Evolutionary conservation across 1,284 basidiomycete species (phyloP).

Genomic region (Naganishia albida): DNA sequence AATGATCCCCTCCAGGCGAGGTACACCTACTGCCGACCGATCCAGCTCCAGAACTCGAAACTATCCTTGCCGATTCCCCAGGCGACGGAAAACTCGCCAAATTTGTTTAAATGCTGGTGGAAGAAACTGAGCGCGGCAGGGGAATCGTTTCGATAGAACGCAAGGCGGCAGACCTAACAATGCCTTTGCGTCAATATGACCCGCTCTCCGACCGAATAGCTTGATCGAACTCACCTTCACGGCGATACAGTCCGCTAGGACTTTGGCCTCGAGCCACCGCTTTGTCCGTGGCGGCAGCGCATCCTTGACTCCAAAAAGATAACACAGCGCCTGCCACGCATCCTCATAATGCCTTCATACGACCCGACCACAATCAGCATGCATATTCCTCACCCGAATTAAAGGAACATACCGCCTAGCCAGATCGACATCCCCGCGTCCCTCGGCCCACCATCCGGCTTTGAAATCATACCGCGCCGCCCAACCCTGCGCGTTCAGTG

Average conservation of each 20-base stretch:
- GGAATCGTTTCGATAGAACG: constrained; percentile 83
- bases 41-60: constrained; percentile 97
- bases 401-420: constrained; percentile 66
- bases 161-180: constrained; percentile 75
- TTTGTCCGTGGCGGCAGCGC: constrained; percentile 89
- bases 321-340: constrained; percentile 74
- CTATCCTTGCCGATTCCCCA: constrained; percentile 98
- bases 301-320: constrained; percentile 83
- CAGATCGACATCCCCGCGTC: constrained; percentile 83
- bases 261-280: constrained; percentile 97
- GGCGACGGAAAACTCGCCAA: constrained; percentile 81
- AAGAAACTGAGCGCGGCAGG: constrained; percentile 75
- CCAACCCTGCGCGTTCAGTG: constrained; percentile 84
- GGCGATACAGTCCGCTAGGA: constrained; percentile 86
- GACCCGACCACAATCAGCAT: neutral
- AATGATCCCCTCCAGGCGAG: neutral
- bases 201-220: constrained; percentile 4
- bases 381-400: too few relatives aligned
- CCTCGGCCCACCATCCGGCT: constrained; percentile 92
- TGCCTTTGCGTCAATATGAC: neutral
- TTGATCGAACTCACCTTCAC: constrained; percentile 66
- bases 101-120: constrained; percentile 77
- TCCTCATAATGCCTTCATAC: constrained; percentile 79
- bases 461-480: constrained; percentile 96
- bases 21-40: constrained; percentile 79